phyloP scores from a whole-genome alignment of 2,329 filamentous ascomycete genomes.

The Colletotrichum tofieldiae region DNA sequence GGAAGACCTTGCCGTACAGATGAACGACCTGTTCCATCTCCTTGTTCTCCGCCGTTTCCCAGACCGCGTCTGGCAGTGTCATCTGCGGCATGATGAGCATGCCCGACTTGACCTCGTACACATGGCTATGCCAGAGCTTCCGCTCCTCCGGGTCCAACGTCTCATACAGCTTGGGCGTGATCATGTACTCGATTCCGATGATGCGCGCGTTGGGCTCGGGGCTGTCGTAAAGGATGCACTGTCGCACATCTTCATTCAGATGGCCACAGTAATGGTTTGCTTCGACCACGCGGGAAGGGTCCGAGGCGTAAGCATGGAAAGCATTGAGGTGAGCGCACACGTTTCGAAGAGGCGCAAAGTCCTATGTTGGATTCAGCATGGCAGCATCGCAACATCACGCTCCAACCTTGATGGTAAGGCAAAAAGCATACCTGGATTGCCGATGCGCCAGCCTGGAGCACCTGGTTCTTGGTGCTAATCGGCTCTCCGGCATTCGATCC shows the following conservation, averaged over 20 bases:
- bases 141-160: slow-evolving; percentile 78
- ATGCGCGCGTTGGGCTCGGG: slow-evolving; percentile 77
- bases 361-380: slow-evolving; percentile 55
- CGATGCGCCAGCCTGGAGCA: slow-evolving; percentile 74
- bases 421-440: slow-evolving; percentile 65
- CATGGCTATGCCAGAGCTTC: slow-evolving; percentile 84
- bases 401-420: neutral
- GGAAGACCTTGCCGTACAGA: slow-evolving; percentile 88
- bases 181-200: slow-evolving; percentile 92
- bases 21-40: slow-evolving; percentile 85
- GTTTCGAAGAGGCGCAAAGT: slow-evolving; percentile 80
- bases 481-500: slow-evolving; percentile 60
- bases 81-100: slow-evolving; percentile 85
- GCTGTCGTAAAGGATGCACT: slow-evolving; percentile 89
- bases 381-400: neutral
- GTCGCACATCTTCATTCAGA: slow-evolving; percentile 80
- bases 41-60: slow-evolving; percentile 83
- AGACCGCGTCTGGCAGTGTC: slow-evolving; percentile 71
- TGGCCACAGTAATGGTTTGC: slow-evolving; percentile 90
- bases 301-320: slow-evolving; percentile 87
- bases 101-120: slow-evolving; percentile 82
- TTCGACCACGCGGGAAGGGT: slow-evolving; percentile 79
- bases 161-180: slow-evolving; percentile 78
- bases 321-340: slow-evolving; percentile 89
- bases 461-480: slow-evolving; percentile 68